These are phyloP conservation scores for Tolypocladium capitatum DNA, from an alignment of 2,329 filamentous ascomycete genomes.

Conservation along the genomic window DNA sequence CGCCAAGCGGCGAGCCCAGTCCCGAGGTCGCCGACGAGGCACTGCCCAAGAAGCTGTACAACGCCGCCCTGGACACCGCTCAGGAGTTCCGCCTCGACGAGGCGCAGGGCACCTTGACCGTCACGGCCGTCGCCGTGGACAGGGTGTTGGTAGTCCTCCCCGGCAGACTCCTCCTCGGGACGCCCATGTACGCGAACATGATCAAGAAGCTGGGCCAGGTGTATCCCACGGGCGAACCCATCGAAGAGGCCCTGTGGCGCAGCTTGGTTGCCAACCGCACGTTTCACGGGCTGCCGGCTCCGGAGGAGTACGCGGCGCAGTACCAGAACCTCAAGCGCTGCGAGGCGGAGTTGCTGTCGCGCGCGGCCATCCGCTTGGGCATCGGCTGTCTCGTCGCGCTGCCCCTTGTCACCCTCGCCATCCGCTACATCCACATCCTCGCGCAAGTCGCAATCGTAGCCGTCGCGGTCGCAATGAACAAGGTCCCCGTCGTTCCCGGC, in stretches of 20 bases:
- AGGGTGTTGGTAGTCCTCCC: constrained; percentile 1
- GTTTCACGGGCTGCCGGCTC: neutral
- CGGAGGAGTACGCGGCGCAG: constrained; percentile 1
- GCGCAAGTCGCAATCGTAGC: neutral
- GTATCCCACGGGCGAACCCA: constrained; percentile 3
- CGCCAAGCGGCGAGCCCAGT: neutral
- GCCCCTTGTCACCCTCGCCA: neutral
- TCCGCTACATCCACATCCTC: constrained; percentile 2
- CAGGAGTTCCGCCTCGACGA: neutral
- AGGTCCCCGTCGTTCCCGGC: neutral
- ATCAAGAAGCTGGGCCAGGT: neutral
- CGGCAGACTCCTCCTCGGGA: constrained; percentile 1
- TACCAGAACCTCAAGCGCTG: constrained; percentile 3
- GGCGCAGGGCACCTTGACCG: neutral
- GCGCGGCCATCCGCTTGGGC: neutral
- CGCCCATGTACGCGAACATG: constrained; percentile 1
- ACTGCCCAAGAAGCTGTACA: neutral
- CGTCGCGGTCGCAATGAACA: neutral
- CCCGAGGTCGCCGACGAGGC: neutral
- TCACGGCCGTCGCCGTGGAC: neutral
- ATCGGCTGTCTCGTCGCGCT: neutral
- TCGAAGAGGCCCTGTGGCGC: constrained; percentile 4
- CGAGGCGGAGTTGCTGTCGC: neutral
- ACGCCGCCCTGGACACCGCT: neutral
- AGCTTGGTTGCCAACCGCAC: constrained; percentile 4